Conservation (phyloP, 768 basidiomycete species). For the Suillus weaverae region DNA sequence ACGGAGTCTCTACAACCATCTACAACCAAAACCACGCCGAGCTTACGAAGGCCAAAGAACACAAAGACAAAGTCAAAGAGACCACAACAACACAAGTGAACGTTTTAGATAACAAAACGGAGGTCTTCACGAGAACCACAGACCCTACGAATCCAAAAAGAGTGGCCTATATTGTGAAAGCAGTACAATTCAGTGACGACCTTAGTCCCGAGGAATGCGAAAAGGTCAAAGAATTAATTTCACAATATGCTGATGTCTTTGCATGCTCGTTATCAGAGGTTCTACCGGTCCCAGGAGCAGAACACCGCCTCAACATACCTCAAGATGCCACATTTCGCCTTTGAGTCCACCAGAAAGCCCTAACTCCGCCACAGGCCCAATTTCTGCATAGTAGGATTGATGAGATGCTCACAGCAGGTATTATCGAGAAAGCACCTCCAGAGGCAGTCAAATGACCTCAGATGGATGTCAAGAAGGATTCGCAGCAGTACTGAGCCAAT, state of each 20-base stretch:
- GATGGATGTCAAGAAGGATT: slow-evolving; percentile 37
- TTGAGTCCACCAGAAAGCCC: background rate
- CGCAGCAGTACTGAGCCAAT: slow-evolving; percentile 32
- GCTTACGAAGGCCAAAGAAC: too few species aligned
- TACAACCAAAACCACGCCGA: slow-evolving; percentile 7
- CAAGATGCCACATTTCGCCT: background rate
- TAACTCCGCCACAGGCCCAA: slow-evolving; percentile 5
- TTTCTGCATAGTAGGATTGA: slow-evolving; percentile 2
- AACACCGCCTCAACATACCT: background rate
- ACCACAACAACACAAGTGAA: too few species aligned
- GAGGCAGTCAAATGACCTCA: slow-evolving; percentile 17
- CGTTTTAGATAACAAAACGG: slow-evolving; percentile 32
- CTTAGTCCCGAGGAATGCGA: slow-evolving; percentile 24
- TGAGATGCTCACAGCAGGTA: slow-evolving; percentile 3
- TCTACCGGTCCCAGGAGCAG: slow-evolving; percentile 15
- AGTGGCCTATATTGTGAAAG: slow-evolving; percentile 19
- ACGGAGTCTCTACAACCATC: too few species aligned
- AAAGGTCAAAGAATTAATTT: slow-evolving; percentile 25
- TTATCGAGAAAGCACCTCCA: background rate
- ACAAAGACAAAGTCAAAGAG: too few species aligned
- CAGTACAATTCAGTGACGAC: slow-evolving; percentile 32
- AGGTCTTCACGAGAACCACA: slow-evolving; percentile 12
- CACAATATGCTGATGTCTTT: slow-evolving; percentile 39
- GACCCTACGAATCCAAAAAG: slow-evolving; percentile 13
- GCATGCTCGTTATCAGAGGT: slow-evolving; percentile 43